These are phyloP conservation scores for Rhynchospora pubera DNA, from an alignment of 176 grass and related monocot species.

Conservation along the genomic window DNA sequence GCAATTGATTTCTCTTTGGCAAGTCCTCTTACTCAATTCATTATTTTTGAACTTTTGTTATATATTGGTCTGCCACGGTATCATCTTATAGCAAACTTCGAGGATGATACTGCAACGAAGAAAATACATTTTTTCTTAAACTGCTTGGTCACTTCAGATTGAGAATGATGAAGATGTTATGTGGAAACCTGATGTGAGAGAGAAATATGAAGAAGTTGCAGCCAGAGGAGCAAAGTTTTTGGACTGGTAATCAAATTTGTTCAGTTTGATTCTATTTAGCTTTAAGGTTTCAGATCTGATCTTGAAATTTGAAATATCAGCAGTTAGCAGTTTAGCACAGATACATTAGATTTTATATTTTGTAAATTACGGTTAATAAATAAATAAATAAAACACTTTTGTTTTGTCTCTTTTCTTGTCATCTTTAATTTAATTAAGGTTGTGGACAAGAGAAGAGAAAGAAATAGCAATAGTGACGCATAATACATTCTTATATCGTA, in stretches of 20 bases:
- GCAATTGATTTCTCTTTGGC: conserved; percentile 94
- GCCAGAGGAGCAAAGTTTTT: conserved; percentile 77
- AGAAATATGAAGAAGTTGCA: conserved; percentile 46
- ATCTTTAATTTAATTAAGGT: conserved; percentile 43
- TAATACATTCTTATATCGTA: conserved; percentile 62
- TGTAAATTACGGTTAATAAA: background rate
- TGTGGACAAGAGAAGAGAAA: conserved; percentile 83
- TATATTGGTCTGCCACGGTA: background rate
- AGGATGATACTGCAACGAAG: background rate
- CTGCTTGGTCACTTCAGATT: conserved; percentile 31
- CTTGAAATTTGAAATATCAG: background rate
- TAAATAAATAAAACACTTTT: background rate
- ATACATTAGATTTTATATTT: background rate
- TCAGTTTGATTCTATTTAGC: conserved; percentile 3
- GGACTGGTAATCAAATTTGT: conserved; percentile 45
- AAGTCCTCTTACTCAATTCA: conserved; percentile 27
- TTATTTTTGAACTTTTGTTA: background rate
- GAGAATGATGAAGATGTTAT: conserved; percentile 84
- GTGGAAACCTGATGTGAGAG: conserved; percentile 69
- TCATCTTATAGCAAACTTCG: background rate
- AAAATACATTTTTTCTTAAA: background rate
- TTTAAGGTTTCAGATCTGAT: background rate
- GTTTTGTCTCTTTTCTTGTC: background rate
- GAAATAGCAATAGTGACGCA: conserved; percentile 83
- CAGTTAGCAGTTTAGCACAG: background rate